Evolutionary conservation across 2,329 filamentous ascomycete genomes (phyloP), one percentile per base, ranked within the genome.

Genomic region (Xylariales sp.): DNA sequence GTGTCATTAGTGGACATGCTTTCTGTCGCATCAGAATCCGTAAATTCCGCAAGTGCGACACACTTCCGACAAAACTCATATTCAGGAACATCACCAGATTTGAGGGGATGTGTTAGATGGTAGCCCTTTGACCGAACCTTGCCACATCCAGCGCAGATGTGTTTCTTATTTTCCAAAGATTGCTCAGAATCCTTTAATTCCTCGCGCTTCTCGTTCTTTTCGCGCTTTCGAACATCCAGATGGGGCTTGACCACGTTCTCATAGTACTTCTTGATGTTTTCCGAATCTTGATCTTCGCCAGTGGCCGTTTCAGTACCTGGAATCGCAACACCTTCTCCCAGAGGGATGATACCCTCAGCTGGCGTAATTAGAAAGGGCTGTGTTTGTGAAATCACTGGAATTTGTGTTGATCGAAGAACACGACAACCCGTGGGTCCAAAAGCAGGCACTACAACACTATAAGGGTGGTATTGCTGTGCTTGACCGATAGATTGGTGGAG

Each of bases 61-160:
- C 41, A 44, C n/a, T 31, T 27, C 5, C 41, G 41, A 18, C 41
- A 44, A 17, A 38, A 44, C 19, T 28, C 41, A 5, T 30, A 14
- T 29, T 32, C 31, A 15, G 38, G 34, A 2, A 13, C 14, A 21
- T 41, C 38, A 6, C 35, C 41, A n/a, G 14, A 16, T 17, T 40
- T 39, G 11, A 44, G 27, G 11, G 18, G 30, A 15, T 44, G 35
- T n/a, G 34, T 33, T 31, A 44, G 38, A 18, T 44, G 41, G n/a
- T 44, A 44, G 6, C 41, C 41, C 13, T 31, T 30, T 5, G 41
- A 44, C 39, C 41, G 28, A 13, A 17, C 31, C 24, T 39, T 41
- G 11, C 41, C 41, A 31, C 41, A 44, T 12, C 34, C 41, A 11
- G 38, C 38, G 27, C 41, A 44, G 2, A 41, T 19, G 20, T 44